Percentiles rank a stretch among this genome's conserved stretches.
These are phyloP conservation scores for Rhodotorula sp. DNA, from an alignment of 1,284 basidiomycete genomes.

Conservation along the genomic window DNA sequence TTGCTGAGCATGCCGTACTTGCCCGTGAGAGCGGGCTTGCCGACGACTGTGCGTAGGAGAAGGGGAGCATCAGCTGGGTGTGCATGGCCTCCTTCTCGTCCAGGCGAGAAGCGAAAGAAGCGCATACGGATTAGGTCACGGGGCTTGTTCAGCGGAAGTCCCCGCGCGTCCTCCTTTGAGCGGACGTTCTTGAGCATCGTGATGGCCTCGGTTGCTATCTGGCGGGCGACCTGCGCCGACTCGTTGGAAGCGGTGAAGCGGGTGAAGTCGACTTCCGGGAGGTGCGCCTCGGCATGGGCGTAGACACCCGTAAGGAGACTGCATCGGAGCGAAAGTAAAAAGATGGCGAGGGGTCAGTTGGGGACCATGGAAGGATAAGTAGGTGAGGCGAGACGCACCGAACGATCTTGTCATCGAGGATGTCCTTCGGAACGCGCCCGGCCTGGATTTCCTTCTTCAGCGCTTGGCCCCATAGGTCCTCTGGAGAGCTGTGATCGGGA, in stretches of 20 bases:
- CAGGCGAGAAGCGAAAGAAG: too few species aligned
- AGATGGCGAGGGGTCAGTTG: too few species aligned
- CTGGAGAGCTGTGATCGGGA: too few species aligned
- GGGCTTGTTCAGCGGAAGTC: constrained; percentile 62
- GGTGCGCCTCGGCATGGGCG: constrained; percentile 21
- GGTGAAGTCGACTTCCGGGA: constrained; percentile 53
- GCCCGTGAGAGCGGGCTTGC: constrained; percentile 46
- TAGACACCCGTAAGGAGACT: constrained; percentile 48
- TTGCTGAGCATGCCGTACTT: constrained; percentile 17
- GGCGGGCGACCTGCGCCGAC: constrained; percentile 59
- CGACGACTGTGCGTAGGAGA: too few species aligned
- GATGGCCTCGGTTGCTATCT: constrained; percentile 72
- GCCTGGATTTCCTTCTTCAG: constrained; percentile 43
- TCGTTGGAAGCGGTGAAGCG: constrained; percentile 53
- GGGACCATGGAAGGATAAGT: too few species aligned
- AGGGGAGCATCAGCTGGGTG: too few species aligned
- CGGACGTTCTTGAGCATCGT: constrained; percentile 71
- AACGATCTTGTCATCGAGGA: constrained; percentile 49
- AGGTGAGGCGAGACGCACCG: constrained; percentile 27
- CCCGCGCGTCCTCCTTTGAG: constrained; percentile 42
- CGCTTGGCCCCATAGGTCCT: not conserved
- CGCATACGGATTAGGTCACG: constrained; percentile 8
- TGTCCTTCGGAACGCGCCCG: constrained; percentile 47
- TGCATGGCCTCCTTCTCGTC: too few species aligned
- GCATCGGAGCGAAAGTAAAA: not conserved